Base-by-base conservation (phyloP, 2,329 filamentous ascomycete genomes). In the Chaetomiaceae sp. region DNA sequence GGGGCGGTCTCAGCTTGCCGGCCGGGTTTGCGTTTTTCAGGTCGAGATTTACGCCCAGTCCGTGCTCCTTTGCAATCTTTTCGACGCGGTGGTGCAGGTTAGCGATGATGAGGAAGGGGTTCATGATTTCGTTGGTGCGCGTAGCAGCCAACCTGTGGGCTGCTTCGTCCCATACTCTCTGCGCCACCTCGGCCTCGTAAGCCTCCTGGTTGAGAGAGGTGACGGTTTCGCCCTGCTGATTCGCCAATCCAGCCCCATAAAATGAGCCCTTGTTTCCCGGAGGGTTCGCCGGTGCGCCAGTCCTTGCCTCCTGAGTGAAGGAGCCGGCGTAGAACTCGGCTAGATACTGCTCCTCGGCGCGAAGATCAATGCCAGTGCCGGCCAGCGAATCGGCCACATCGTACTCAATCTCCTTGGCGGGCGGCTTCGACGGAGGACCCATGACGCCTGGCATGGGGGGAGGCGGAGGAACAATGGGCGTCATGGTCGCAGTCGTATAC, bases 351-450 rank as follows among this genome's bases (percentile, higher is more conserved):
- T 95, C 89, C 68, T 96, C 91, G 59, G 90, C 90, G 54, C 86
- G 84, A 42, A 96, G 71, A 72, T 96, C 89, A 58, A 96, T 90
- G 45, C 90, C 90, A 14, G 90, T 92, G 16, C 87, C 89, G 16
- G 86, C 85, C 50, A 96, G 71, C 46, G 90, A 87, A 71, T 96
- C 91, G 59, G 86, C 89, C 41, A 91, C 79, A 63, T 95, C 89
- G 62, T 91, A 83, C 53, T 81, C 74, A 51, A 77, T 75, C 50
- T 79, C 77, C 59, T 84, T 89, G 11, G 79, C 77, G 38, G 82
- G 79, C 53, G 76, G 82, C 63, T 80, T 82, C 62, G 78, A 84
- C 62, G 79, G 82, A 56, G 73, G 81, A 0, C 77, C 79, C 80
- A 81, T 85, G 41, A 66, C 62, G 52, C 69, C 74, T 9, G 53